Percentiles rank a stretch among this genome's conserved stretches.
phyloP scores from a whole-genome alignment of 495 filamentous ascomycete species.

The Aspergillus diversus region DNA sequence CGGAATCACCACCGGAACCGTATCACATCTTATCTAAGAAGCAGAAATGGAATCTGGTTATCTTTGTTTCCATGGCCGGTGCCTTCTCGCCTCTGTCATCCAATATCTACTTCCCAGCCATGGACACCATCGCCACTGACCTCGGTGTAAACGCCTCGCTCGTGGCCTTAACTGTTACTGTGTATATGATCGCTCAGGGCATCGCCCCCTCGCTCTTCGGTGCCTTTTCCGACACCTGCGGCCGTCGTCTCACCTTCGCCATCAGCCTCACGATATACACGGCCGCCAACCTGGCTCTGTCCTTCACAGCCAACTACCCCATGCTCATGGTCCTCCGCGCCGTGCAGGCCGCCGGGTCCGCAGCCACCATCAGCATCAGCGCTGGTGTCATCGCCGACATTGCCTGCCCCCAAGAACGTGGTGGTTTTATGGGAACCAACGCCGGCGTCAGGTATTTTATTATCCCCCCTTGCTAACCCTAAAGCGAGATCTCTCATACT shows the following conservation, averaged over 20 bases:
- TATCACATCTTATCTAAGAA: constrained; percentile 12
- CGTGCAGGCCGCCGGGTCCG: constrained; percentile 65
- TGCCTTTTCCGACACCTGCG: constrained; percentile 45
- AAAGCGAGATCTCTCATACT: constrained; percentile 10
- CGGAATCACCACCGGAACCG: not conserved
- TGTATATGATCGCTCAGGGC: constrained; percentile 53
- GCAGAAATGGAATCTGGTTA: constrained; percentile 19
- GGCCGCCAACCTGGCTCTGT: constrained; percentile 63
- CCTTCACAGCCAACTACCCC: constrained; percentile 62
- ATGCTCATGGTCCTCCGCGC: constrained; percentile 65
- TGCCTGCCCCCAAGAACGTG: constrained; percentile 41
- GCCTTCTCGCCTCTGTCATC: constrained; percentile 69
- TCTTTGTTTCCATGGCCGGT: constrained; percentile 55
- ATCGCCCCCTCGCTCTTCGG: constrained; percentile 50
- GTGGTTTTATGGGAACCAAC: constrained; percentile 44
- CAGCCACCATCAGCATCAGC: constrained; percentile 52
- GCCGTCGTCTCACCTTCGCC: constrained; percentile 46
- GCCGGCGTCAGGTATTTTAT: constrained; percentile 36
- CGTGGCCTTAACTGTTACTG: constrained; percentile 41
- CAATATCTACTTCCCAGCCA: constrained; percentile 79
- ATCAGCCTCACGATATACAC: constrained; percentile 46
- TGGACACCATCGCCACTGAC: constrained; percentile 44
- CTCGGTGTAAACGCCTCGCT: constrained; percentile 38
- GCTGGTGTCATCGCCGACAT: constrained; percentile 48
- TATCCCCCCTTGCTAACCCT: not conserved